Evolutionary conservation across 352 stramenopile species (phyloP), one percentile per base, ranked within the genome.

Genomic region (Globisporangium echinulatum): DNA sequence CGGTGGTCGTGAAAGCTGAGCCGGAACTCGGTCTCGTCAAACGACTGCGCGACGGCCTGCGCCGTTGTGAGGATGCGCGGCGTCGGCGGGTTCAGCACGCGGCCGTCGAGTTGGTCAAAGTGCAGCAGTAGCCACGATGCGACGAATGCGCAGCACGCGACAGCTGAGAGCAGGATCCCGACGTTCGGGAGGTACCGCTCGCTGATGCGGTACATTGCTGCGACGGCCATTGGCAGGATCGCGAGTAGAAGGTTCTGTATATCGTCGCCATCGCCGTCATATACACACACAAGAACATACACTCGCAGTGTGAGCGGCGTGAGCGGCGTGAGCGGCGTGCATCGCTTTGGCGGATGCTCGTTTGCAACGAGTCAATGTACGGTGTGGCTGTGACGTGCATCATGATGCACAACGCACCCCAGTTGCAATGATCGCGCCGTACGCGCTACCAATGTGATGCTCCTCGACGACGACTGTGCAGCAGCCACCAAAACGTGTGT

Each of bases 391-490:
- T 33, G 2, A 33, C 25, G 25, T 33, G 2, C 25, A 33, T 33
- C 25, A 33, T 3, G 25, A 40, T 9, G 2, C 11, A 52, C 14
- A 14, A 54, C 33, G 15, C 55, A 81, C 74, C 52, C 69, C 86
- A 9, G 90, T 68, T 3, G 79, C 79, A 13, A 86, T 88, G 44
- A 94, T 89, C 0, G 89, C 67, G 11, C 88, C 88, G 57, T 94
- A 96, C 0, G 85, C 88, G 44, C 75, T 91, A 1, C 88, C 88
- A 2, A 85, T 67, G 46, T 82, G 80, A 59, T 85, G 68, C 53
- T 80, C 70, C 54, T 87, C 69, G 9, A 96, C 85, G 14, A 91
- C 74, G 58, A 92, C 74, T 84, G 49, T 55, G 7, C 4, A 33
- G 25, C 25, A 33, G 25, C 25, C 25, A 33, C 25, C 25, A 33